Base-by-base conservation (phyloP, 2,329 filamentous ascomycete species). In the Ascochyta viciae-villosae region DNA sequence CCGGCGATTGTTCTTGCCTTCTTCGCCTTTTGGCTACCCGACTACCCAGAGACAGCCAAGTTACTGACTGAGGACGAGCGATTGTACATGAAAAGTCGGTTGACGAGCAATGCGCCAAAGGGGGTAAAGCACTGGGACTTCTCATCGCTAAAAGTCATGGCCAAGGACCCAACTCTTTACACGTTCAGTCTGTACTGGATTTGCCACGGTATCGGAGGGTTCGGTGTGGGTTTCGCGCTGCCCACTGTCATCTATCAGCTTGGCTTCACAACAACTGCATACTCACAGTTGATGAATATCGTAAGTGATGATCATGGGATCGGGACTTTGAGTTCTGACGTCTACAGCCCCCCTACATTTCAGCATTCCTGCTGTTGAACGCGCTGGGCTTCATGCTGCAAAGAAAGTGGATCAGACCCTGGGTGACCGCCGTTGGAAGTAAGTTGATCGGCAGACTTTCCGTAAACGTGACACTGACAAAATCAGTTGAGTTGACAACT, bases 201-300 rank as follows among this genome's bases (percentile, higher is more conserved):
- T 12, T 62, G 61, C 41, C 63, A 65, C n/a, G 61, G 61, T 29
- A 64, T 64, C 24, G 61, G 63, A 27, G 63, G 63, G 1, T 65
- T 63, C 31, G 61, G 61, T 13, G 50, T 65, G 31, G 50, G 54
- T 1, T 60, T 64, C 16, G 59, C 61, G 22, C 31, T 65, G 34
- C 63, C 63, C 9, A 65, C 63, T 10, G 61, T 65, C 15, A 60
- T 65, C 23, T 65, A 65, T 34, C 61, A 65, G 50, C 41, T 65
- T n/a, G 63, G 63, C 3, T 65, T 65, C 15, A 64, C 63, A 9
- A 64, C 58, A 6, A 65, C 63, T 9, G 55, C 63, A n/a, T 54
- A 62, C 9, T 62, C 61, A 23, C 63, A 65, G 41, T 38, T 65
- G 33, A 65, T 65, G 59, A 65, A 63, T 16, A 62, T 65, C 0